Evolutionary conservation across 768 basidiomycete species (phyloP), one percentile per base, ranked within the genome.

Genomic region (Asterophora parasitica): DNA sequence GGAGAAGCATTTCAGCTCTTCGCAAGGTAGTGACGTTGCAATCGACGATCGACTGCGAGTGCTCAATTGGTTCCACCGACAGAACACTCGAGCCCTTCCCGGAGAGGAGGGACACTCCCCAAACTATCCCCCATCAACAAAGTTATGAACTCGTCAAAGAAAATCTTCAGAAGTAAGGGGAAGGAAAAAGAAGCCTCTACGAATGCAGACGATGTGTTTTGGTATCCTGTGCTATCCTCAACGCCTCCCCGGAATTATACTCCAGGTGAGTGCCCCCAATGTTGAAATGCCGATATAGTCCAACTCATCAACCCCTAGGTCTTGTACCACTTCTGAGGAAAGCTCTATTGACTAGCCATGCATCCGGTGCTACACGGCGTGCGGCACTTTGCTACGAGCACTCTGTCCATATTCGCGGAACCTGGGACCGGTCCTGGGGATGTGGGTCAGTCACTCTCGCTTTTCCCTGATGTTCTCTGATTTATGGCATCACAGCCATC

Each of bases 371-470:
- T 17, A 81, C 74, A 5, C 60, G 67, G 10, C 72, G 78, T 23
- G 88, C 84, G 1, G 78, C 76, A 8, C 67, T 92, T 42, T 89
- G 89, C 57, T 72, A 76, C 48, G 79, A 81, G 12, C 65, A 66
- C 31, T 74, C 76, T 1, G 82, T 88, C 2, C 81, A 88, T 57
- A 69, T 88, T 13, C 66, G 69, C 28, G 82, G 86, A 59, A 7
- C 48, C 0, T 88, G 83, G 74, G 89, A 92, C 58, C 53, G 54
- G 8, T 43, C 47, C 1, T 92, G 88, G 88, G 88, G 88, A 11
- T 87, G 85, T 55, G 86, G 84, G 85, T 77, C 58, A 30, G 34
- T 38, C 8, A 9, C 30, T 9, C 12, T 31, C 30, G 12, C 4
- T 31, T 31, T 3, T 9, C 8, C 12, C 30, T 12, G 12, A 31